Evolutionary conservation across 345 rosid species (phyloP), one percentile per base, ranked within the genome.

Genomic region (Arabidopsis thaliana): DNA sequence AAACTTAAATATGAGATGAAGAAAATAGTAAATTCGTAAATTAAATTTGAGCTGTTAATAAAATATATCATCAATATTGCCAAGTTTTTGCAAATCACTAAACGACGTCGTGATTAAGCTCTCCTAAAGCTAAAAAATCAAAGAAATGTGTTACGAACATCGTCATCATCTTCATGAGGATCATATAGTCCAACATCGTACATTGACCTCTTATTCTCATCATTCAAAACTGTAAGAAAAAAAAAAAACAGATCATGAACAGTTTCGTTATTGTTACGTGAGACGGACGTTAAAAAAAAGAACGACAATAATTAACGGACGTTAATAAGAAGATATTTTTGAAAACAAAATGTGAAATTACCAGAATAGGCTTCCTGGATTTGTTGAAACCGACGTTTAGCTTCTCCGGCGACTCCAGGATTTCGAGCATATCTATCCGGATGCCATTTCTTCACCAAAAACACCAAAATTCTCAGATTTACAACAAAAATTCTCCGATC

Each of bases 311-410:
- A 45, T 12, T n/a, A 65, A 60, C 52, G 42, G 41, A 51, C 69
- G 74, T 73, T 44, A 44, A 50, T 1, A 38, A 58, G 59, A 38
- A 58, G 59, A 71, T 71, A 45, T 23, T 72, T 62, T 22, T 6
- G 36, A 6, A 20, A 51, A 16, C 20, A 24, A 48, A 8, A 8
- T 2, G 69, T 65, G 56, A 70, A 70, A 57, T 74, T 76, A 93
- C 98, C 98, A 24, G 96, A 85, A 51, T 93, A 93, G 23, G 98
- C 98, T 78, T 93, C 97, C 53, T 93, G 97, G 25, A 93, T 89
- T 80, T 88, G 91, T 81, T 93, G 98, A 77, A 93, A 93, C 73
- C 87, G 86, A 12, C 87, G 90, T 45, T 93, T 88, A 2, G 97
- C 94, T 51, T 93, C 97, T 40, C 90, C 93, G 32, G 86, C 88